Evolutionary conservation across 2,329 filamentous ascomycete species (phyloP).

Genomic region (Ascochyta clinopodiicola): DNA sequence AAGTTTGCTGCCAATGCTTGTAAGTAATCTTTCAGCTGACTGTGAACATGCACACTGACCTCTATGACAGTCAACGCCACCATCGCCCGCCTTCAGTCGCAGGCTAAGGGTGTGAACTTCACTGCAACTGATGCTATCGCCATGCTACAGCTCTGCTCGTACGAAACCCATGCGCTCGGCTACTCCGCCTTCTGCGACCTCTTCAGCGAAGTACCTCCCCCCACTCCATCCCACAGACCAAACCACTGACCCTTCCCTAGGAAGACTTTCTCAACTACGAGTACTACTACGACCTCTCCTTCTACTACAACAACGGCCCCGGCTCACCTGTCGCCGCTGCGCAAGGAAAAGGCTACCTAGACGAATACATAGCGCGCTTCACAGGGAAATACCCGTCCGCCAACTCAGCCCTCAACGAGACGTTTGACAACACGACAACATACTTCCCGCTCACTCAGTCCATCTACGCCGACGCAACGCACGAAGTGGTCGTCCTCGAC

Average conservation of each 20-base stretch:
- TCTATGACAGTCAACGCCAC: slow-evolving; percentile 30
- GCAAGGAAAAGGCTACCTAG: slow-evolving; percentile 41
- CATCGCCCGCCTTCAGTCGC: slow-evolving; percentile 36
- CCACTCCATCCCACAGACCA: too few species aligned
- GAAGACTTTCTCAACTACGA: slow-evolving; percentile 55
- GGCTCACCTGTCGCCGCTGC: slow-evolving; percentile 41
- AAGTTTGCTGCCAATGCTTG: slow-evolving; percentile 34
- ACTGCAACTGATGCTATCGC: slow-evolving; percentile 47
- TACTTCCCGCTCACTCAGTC: slow-evolving; percentile 55
- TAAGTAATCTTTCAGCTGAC: not conserved
- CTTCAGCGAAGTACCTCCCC: slow-evolving; percentile 42
- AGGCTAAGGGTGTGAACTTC: slow-evolving; percentile 34
- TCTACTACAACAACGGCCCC: slow-evolving; percentile 45
- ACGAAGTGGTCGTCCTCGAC: slow-evolving; percentile 50
- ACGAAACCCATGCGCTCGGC: slow-evolving; percentile 49
- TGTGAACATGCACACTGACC: not conserved
- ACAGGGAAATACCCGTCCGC: slow-evolving; percentile 31
- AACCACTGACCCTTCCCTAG: not conserved
- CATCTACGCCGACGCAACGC: slow-evolving; percentile 53
- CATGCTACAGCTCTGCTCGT: slow-evolving; percentile 50
- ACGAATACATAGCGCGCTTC: slow-evolving; percentile 40
- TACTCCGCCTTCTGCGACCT: slow-evolving; percentile 53
- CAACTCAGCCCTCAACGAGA: slow-evolving; percentile 32
- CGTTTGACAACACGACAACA: slow-evolving; percentile 50
- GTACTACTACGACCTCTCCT: slow-evolving; percentile 53